Conservation (phyloP, 179 eudicot genomes). For the Kewa caespitosa region DNA sequence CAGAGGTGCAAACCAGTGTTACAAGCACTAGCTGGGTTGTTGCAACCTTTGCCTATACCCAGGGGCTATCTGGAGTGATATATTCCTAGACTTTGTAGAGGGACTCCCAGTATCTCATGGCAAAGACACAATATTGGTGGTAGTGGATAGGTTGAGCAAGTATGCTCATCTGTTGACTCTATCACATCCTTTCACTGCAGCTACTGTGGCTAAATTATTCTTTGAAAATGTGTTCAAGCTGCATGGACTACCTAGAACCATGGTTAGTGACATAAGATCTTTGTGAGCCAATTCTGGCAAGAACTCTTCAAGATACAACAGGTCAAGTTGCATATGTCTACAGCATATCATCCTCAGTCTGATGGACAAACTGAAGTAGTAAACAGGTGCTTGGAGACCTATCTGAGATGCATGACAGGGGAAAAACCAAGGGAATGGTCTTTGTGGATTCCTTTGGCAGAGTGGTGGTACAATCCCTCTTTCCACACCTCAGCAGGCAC, state of each 20-base stretch:
- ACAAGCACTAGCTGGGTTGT: neutral
- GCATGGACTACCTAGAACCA: neutral
- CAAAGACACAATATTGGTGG: neutral
- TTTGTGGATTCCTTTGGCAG: neutral
- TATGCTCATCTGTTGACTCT: neutral
- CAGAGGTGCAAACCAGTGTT: neutral
- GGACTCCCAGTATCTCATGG: neutral
- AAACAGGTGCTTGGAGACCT: neutral
- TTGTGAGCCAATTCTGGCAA: no score
- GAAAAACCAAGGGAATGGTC: neutral
- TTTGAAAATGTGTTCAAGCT: neutral
- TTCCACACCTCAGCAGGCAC: no score
- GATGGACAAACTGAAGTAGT: neutral
- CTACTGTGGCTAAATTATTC: neutral
- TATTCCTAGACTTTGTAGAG: neutral
- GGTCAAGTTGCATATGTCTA: neutral
- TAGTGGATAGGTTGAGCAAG: neutral
- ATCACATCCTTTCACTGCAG: neutral
- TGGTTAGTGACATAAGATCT: neutral
- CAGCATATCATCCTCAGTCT: neutral
- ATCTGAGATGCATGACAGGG: neutral
- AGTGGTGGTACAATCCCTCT: neutral
- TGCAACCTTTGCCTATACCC: neutral
- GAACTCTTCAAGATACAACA: no score
- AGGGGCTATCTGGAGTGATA: neutral